Percentiles rank a stretch among this genome's conserved stretches.
Conservation (phyloP, 176 grass and related monocot genomes). For the Aegilops longissima region DNA sequence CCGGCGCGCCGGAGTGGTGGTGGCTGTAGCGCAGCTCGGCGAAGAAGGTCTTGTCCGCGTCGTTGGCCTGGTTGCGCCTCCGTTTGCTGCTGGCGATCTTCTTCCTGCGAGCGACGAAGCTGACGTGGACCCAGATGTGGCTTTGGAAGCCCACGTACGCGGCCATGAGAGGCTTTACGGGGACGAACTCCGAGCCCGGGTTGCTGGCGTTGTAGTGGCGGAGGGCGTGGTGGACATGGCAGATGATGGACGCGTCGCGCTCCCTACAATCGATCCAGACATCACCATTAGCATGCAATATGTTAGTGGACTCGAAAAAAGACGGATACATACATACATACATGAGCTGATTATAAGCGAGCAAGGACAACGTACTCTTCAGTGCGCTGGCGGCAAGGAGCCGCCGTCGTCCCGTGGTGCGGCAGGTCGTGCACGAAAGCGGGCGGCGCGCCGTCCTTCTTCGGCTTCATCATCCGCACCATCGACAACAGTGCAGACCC, state of each 20-base stretch:
- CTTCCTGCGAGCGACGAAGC: conserved; percentile 8
- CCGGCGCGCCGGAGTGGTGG: background rate
- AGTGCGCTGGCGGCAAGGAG: background rate
- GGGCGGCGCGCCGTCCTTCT: background rate
- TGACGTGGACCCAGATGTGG: conserved; percentile 10
- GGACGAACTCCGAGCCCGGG: conserved; percentile 4
- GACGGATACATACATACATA: background rate
- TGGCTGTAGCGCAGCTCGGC: conserved; percentile 8
- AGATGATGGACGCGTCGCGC: conserved; percentile 4
- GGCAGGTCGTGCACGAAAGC: background rate
- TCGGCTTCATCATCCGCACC: background rate
- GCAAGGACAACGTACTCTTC: background rate
- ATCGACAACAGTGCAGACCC: background rate
- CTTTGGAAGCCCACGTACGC: background rate
- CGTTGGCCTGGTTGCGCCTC: background rate
- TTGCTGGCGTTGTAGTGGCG: background rate
- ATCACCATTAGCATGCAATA: too few relatives aligned
- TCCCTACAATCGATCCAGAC: background rate
- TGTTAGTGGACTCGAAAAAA: background rate
- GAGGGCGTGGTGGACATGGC: background rate
- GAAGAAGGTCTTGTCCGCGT: conserved; percentile 8
- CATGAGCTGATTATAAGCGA: background rate
- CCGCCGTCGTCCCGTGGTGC: background rate
- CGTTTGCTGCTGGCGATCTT: background rate
- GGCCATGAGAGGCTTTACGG: conserved; percentile 29